phyloP scores from a whole-genome alignment of 495 filamentous ascomycete genomes.

The Rhizodiscina lignyota region DNA sequence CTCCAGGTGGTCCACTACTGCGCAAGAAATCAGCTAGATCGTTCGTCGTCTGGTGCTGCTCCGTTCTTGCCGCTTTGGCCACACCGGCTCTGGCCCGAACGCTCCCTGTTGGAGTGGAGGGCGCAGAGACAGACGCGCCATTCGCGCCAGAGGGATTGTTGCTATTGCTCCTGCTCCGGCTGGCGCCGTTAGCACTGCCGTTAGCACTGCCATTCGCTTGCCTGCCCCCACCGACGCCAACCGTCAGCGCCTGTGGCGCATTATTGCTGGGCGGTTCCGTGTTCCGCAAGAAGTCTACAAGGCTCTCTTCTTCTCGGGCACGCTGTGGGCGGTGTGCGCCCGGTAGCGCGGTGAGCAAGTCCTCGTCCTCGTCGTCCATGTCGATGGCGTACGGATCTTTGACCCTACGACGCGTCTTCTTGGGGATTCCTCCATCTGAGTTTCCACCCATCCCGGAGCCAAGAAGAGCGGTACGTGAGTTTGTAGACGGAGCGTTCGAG shows the following conservation, averaged over 20 bases:
- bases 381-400: slow-evolving; percentile 90
- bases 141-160: too few relatives aligned
- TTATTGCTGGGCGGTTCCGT: slow-evolving; percentile 54
- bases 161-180: background rate
- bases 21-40: slow-evolving; percentile 70
- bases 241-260: slow-evolving; percentile 22
- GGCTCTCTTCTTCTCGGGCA: slow-evolving; percentile 43
- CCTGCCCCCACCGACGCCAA: slow-evolving; percentile 11
- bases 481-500: slow-evolving; percentile 33
- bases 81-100: background rate
- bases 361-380: slow-evolving; percentile 62
- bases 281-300: slow-evolving; percentile 78
- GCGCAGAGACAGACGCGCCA: background rate
- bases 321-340: slow-evolving; percentile 15
- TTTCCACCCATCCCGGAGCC: slow-evolving; percentile 7
- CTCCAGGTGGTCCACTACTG: slow-evolving; percentile 42
- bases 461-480: slow-evolving; percentile 42
- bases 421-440: slow-evolving; percentile 13
- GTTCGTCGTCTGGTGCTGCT: slow-evolving; percentile 25
- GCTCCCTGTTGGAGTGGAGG: background rate
- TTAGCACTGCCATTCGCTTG: background rate
- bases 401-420: slow-evolving; percentile 56
- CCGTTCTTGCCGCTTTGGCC: background rate
- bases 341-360: slow-evolving; percentile 26
- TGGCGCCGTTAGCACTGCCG: background rate